Base-by-base conservation (phyloP, 352 stramenopile genomes). In the Globisporangium nodosum region DNA sequence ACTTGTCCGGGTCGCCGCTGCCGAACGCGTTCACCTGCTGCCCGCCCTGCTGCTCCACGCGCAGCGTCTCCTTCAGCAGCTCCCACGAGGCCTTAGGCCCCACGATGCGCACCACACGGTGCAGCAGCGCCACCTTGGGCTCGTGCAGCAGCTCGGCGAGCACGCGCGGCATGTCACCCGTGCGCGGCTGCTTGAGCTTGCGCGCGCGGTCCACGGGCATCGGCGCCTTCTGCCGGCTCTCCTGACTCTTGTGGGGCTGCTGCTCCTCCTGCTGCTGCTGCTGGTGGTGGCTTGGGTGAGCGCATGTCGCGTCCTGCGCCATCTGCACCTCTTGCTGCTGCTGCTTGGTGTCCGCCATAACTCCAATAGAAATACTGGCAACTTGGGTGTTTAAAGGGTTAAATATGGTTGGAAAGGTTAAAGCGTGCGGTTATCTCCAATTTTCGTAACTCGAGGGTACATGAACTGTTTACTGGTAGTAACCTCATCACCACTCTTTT, bases 71-170 rank as follows among this genome's bases (percentile, higher is more conserved):
- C 40, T 75, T 65, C 18, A 92, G 70, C 54, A 88, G 52, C 54
- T 78, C 68, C 73, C 82, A 89, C 54, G 80, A 66, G 12, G 75
- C 51, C 20, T 88, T 84, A 5, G 81, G 66, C 0, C 82, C 80
- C n/a, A 84, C 68, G 49, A 80, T 63, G 52, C 81, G 80, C 49
- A 89, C 78, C 16, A 92, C 82, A 50, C 81, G 80, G 21, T 90
- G 82, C 59, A 92, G 66, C 50, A 90, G 61, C 63, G 69, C 73
- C 56, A 84, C 66, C 55, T 90, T 90, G 42, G 80, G 80, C 66
- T 90, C 80, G 21, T 78, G 72, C 61, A 90, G 64, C 54, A 82
- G 20, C 54, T 86, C 71, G 0, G 76, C 69, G 21, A 88, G 51
- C 21, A 73, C 49, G n/a, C 73, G 75, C 64, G 75, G 71, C 79